phyloP scores from a whole-genome alignment of 192 early-diverging fungal species.

The Linnemannia zychae region DNA sequence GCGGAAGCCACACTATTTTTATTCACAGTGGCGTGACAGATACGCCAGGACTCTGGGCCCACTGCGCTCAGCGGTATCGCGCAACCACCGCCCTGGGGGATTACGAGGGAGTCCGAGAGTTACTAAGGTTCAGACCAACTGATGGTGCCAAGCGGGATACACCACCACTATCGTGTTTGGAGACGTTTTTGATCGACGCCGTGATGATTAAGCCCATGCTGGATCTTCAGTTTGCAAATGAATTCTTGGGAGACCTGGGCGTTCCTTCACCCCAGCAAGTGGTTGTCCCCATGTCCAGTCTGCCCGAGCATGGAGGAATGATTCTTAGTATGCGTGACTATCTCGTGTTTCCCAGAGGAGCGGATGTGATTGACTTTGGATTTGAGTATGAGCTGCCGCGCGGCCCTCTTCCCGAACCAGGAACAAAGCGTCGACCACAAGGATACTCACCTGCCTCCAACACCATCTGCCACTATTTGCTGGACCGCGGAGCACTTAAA shows the following conservation, averaged over 20 bases:
- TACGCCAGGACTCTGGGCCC: constrained; percentile 77
- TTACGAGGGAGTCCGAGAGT: constrained; percentile 73
- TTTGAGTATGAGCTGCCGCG: constrained; percentile 51
- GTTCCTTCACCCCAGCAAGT: constrained; percentile 56
- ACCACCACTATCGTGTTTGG: constrained; percentile 70
- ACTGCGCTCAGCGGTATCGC: constrained; percentile 74
- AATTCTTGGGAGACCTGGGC: constrained; percentile 56
- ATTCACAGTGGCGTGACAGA: constrained; percentile 73
- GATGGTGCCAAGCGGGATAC: constrained; percentile 70
- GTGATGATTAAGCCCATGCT: constrained; percentile 63
- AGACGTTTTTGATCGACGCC: constrained; percentile 71
- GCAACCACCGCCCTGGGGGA: constrained; percentile 80
- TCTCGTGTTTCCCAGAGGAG: constrained; percentile 59
- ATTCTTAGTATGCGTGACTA: constrained; percentile 74
- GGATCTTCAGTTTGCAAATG: constrained; percentile 49
- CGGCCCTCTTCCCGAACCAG: constrained; percentile 41
- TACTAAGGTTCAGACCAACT: constrained; percentile 68
- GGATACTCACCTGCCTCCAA: constrained; percentile 46
- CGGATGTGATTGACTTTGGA: constrained; percentile 56
- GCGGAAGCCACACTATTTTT: constrained; percentile 78
- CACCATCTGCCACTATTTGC: constrained; percentile 71
- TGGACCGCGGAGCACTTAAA: constrained; percentile 76
- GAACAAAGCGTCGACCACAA: constrained; percentile 44
- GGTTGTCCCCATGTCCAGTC: constrained; percentile 69
- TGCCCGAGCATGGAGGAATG: constrained; percentile 83